Base-by-base conservation (phyloP, 768 basidiomycete genomes). In the Sutorius australiensis region DNA sequence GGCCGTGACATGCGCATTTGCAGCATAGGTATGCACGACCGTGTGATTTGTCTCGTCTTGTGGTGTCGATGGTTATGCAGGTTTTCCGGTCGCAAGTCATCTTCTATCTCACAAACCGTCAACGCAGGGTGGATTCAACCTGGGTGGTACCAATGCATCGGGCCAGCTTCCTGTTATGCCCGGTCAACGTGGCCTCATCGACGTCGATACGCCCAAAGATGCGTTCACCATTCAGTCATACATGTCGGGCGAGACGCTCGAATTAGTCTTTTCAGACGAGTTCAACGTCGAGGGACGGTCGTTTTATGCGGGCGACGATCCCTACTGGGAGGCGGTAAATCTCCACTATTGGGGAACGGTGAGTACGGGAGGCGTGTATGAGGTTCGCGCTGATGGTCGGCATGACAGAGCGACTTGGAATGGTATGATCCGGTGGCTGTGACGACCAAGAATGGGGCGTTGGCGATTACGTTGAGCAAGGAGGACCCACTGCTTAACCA, bases 211-310 rank as follows among this genome's bases (percentile, higher is more conserved):
- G 0, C 84, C 83, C 9, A 17, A 69, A 55, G 71, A 77, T 16
- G 67, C 67, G 21, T 69, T 76, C 70, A 75, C 65, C 43, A 74
- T 70, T 47, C 58, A 64, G 39, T 67, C 72, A 0, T 83, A 76
- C 62, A 70, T 53, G 61, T 60, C 67, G 1, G 8, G 68, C 14
- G 67, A 70, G 31, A 71, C 73, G 4, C 38, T 70, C 62, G 67
- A 75, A 71, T 73, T 88, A 48, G 82, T 90, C 16, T 93, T 90
- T 68, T 85, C 82, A 1, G 90, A 93, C 64, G 91, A 92, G 73
- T 93, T 93, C 67, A 81, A 92, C 53, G 66, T 64, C 21, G 86
- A 87, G 3, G 89, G 88, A 0, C 73, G 87, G 11, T 75, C 81
- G 7, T 89, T 89, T 64, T 84, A 82, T 67, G 77, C 83, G 3